Evolutionary conservation across 2,329 filamentous ascomycete species (phyloP).

Genomic region (Onygena corvina): DNA sequence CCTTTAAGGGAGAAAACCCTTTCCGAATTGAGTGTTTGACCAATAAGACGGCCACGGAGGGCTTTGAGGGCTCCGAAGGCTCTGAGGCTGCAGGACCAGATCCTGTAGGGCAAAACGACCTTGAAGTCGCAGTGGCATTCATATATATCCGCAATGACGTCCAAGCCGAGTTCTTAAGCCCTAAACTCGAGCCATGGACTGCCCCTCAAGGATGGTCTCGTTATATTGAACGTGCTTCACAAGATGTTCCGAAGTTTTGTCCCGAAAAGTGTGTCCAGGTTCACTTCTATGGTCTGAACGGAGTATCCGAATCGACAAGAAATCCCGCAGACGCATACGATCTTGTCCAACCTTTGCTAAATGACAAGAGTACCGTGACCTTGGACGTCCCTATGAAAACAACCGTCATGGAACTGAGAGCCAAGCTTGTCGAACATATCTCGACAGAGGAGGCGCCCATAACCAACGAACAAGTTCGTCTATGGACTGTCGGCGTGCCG

Average conservation of each 20-base stretch:
- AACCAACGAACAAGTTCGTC: constrained; percentile 27
- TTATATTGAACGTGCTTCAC: not conserved
- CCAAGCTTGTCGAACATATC: constrained; percentile 26
- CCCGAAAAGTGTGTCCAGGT: not conserved
- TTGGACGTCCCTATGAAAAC: constrained; percentile 24
- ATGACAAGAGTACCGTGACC: not conserved
- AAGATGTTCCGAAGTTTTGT: not conserved
- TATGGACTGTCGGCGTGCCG: constrained; percentile 23
- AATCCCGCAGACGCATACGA: not conserved
- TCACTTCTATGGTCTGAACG: not conserved
- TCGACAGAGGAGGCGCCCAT: constrained; percentile 20
- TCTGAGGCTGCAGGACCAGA: constrained; percentile 29
- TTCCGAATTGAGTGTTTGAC: constrained; percentile 48
- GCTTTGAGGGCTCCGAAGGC: constrained; percentile 38
- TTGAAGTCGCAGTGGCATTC: constrained; percentile 43
- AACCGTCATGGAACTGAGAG: constrained; percentile 28
- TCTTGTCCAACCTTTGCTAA: not conserved
- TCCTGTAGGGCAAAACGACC: constrained; percentile 31
- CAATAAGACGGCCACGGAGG: constrained; percentile 41
- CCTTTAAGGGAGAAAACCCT: constrained; percentile 45
- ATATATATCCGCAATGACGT: constrained; percentile 46
- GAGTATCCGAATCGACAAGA: not conserved
- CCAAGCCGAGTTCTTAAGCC: constrained; percentile 31
- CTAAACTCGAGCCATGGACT: constrained; percentile 15
- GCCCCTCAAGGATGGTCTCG: not conserved